Evolutionary conservation across 2,329 filamentous ascomycete genomes (phyloP).

Genomic region (Nakataea oryzae): DNA sequence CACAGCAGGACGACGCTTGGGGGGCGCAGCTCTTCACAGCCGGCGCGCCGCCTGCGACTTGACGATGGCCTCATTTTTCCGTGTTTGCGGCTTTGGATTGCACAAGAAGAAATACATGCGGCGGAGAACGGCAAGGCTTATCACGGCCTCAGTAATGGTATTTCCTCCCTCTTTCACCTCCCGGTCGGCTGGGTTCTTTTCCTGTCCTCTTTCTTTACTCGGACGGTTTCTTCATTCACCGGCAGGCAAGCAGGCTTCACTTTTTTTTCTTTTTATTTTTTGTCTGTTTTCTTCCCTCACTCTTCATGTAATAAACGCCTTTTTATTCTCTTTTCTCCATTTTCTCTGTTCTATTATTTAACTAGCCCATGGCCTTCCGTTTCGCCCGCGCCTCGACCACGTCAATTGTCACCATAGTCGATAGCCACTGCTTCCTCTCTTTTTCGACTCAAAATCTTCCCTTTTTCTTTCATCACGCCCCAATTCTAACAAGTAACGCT

Average conservation of each 20-base stretch:
- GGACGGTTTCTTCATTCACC: not conserved
- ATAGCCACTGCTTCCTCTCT: not conserved
- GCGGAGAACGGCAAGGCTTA: not conserved
- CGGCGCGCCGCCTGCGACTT: not conserved
- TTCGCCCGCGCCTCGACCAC: conserved; percentile 6
- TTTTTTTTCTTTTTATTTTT: not conserved
- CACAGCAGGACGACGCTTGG: not conserved
- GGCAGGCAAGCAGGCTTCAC: not conserved
- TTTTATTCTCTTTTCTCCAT: conserved; percentile 1
- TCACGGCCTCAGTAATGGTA: conserved; percentile 11
- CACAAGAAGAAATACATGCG: not conserved
- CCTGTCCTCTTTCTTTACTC: conserved; percentile 11
- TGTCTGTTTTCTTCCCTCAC: conserved; percentile 1
- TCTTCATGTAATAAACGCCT: conserved; percentile 4
- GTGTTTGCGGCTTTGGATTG: not conserved
- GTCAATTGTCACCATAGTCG: not conserved
- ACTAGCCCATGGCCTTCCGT: conserved; percentile 8
- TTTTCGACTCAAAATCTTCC: conserved; percentile 10
- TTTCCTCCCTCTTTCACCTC: conserved; percentile 5
- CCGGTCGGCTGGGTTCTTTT: conserved; percentile 10
- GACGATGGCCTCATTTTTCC: not conserved
- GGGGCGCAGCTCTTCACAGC: not conserved
- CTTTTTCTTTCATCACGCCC: conserved; percentile 9
- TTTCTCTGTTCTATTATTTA: not conserved
- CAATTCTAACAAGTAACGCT: not conserved